Evolutionary conservation across 164 flowering plant species (phyloP).

Genomic region (Piper longum): DNA sequence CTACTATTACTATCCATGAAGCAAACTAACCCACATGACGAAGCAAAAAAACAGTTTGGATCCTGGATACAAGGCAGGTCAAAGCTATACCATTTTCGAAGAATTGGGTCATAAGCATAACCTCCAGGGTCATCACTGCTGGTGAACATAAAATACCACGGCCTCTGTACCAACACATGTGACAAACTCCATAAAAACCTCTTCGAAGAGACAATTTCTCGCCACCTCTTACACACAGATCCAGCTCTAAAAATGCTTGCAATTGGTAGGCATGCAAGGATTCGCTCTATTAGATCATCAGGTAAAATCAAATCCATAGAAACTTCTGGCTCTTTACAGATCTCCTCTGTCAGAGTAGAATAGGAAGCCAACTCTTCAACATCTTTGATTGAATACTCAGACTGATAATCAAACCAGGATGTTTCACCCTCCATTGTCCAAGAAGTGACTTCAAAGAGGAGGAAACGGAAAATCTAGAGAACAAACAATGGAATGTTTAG

Average conservation of each 20-base stretch:
- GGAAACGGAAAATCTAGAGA: background rate
- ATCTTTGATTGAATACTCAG: conserved; percentile 8
- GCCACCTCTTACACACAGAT: conserved; percentile 82
- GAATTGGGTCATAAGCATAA: conserved; percentile 72
- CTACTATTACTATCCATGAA: conserved; percentile 67
- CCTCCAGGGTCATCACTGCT: conserved; percentile 66
- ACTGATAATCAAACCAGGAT: conserved; percentile 15
- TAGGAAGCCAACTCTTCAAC: conserved; percentile 26
- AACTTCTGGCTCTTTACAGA: conserved; percentile 19
- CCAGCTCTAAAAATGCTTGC: conserved; percentile 79
- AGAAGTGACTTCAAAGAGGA: background rate
- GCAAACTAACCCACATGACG: conserved; percentile 76
- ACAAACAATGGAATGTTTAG: background rate
- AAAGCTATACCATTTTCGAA: conserved; percentile 66
- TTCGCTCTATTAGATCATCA: conserved; percentile 76
- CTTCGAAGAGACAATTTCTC: conserved; percentile 51
- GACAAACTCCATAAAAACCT: conserved; percentile 62
- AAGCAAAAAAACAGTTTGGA: conserved; percentile 56
- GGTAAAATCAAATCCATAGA: conserved; percentile 56
- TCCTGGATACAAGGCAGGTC: conserved; percentile 63
- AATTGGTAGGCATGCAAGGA: conserved; percentile 60
- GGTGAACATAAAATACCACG: conserved; percentile 96
- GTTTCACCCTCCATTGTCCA: conserved; percentile 20
- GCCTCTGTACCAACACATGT: conserved; percentile 33
- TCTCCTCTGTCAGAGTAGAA: conserved; percentile 34